These are phyloP conservation scores for Senna tora DNA, from an alignment of 306 rosid genomes.

Conservation along the genomic window DNA sequence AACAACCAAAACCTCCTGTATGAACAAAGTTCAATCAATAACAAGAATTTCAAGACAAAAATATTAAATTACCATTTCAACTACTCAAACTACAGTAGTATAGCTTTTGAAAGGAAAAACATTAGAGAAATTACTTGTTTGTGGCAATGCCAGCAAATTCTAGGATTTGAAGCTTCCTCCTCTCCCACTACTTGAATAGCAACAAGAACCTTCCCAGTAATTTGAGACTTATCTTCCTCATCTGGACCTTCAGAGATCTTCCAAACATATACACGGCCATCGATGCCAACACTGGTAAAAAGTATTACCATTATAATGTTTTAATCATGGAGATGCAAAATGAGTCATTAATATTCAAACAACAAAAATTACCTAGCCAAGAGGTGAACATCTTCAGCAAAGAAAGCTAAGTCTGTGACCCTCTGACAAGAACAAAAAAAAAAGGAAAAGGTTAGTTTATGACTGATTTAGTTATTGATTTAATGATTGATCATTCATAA, in stretches of 20 bases:
- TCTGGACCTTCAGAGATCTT: conserved; percentile 94
- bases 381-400: conserved; percentile 99
- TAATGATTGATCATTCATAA: conserved; percentile 10
- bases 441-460: conserved; percentile 30
- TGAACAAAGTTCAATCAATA: conserved; percentile 39
- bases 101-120: conserved; percentile 1
- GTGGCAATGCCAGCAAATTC: conserved; percentile 98
- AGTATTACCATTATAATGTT: conserved; percentile 32
- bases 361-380: conserved; percentile 77
- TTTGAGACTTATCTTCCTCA: conserved; percentile 88
- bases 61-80: conserved; percentile 22
- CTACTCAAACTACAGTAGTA: not conserved
- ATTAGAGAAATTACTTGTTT: conserved; percentile 67
- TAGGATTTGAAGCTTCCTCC: conserved; percentile 83
- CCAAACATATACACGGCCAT: conserved; percentile 93
- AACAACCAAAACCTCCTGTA: conserved; percentile 91
- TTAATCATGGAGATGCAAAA: conserved; percentile 27
- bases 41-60: conserved; percentile 26
- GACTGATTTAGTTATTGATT: conserved; percentile 10
- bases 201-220: conserved; percentile 76
- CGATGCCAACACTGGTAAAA: conserved; percentile 76
- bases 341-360: conserved; percentile 16
- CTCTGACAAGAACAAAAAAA: conserved; percentile 59
- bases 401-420: conserved; percentile 98
- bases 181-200: conserved; percentile 79